phyloP scores from a whole-genome alignment of 164 flowering plant genomes.

The Euptelea pleiosperma region DNA sequence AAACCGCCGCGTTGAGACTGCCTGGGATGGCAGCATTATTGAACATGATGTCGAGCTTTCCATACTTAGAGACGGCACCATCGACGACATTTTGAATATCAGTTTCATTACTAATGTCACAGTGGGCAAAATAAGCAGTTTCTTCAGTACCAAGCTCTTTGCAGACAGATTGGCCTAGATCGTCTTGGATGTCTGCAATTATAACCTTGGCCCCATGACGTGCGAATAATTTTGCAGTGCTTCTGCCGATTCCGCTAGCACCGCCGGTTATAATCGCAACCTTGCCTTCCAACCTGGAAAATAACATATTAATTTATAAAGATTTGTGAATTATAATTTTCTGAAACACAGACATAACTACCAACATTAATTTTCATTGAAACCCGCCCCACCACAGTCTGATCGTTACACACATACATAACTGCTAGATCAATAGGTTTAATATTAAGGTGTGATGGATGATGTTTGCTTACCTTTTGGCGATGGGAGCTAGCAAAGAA shows the following conservation, averaged over 20 bases:
- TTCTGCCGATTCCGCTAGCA: constrained; percentile 19
- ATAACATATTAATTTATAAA: too few relatives aligned
- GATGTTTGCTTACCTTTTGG: too few relatives aligned
- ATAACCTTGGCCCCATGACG: constrained; percentile 19
- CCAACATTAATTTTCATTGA: too few relatives aligned
- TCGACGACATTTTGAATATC: constrained; percentile 31
- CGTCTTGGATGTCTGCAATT: constrained; percentile 19
- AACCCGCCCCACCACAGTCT: too few relatives aligned
- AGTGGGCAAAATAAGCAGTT: constrained; percentile 29
- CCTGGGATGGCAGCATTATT: constrained; percentile 41
- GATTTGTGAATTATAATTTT: too few relatives aligned
- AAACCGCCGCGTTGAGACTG: not conserved
- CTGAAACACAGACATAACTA: too few relatives aligned
- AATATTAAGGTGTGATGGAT: too few relatives aligned
- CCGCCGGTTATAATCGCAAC: constrained; percentile 26
- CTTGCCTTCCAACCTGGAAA: constrained; percentile 15
- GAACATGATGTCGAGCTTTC: constrained; percentile 54
- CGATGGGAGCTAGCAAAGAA: too few relatives aligned
- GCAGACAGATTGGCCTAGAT: constrained; percentile 15
- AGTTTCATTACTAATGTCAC: constrained; percentile 41
- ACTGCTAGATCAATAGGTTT: too few relatives aligned
- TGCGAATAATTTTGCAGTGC: constrained; percentile 8
- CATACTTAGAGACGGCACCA: constrained; percentile 30
- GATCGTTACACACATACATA: too few relatives aligned
- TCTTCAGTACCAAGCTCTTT: constrained; percentile 3